Base-by-base conservation (phyloP, 164 flowering plant genomes). In the Sedum album region DNA sequence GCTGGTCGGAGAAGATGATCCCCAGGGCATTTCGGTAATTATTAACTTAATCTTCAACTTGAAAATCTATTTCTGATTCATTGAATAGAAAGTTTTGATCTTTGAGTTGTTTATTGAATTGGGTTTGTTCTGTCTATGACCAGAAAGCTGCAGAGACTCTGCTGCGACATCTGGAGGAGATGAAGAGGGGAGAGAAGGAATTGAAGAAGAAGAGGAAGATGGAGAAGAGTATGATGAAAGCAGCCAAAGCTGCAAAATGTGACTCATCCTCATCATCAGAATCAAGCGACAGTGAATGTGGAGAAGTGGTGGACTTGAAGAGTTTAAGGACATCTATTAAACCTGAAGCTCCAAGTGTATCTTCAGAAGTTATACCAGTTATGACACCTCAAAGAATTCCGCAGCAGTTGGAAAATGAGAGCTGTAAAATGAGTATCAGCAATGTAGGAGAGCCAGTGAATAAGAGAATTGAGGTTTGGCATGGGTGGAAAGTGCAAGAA, bases 401-500 rank as follows among this genome's bases (percentile, higher is more conserved):
- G 15, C 46, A 41, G 11, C 46, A 41, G 11, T 7, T 41, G 15
- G 46, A 41, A 41, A 41, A 41, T 15, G 2, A 41, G 11, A 41
- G 38, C 7, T 35, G 46, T 41, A 41, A 55, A 10, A 25, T 26
- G 61, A 14, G 31, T 10, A 11, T 55, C 17, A 26, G 31, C 5
- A 55, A 55, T 17, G 17, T 11, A 2, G 60, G 2, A 5, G 69
- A 33, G 20, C 57, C 26, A 3, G 53, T 2, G 13, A 60, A 70
- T 8, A 75, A 75, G 73, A 89, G 75, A 75, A 76, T 92, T 17
- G 91, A 90, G 74, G 94, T 92, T 15, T 90, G 98, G n/a, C 44
- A 92, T 89, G 97, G 97, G 97, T 0, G 83, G 86, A 0, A 89
- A 89, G 77, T 92, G 94, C 83, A 86, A 82, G 81, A 90, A 83